Base-by-base conservation (phyloP, 208 protist species). In the Crithidia fasciculata region DNA sequence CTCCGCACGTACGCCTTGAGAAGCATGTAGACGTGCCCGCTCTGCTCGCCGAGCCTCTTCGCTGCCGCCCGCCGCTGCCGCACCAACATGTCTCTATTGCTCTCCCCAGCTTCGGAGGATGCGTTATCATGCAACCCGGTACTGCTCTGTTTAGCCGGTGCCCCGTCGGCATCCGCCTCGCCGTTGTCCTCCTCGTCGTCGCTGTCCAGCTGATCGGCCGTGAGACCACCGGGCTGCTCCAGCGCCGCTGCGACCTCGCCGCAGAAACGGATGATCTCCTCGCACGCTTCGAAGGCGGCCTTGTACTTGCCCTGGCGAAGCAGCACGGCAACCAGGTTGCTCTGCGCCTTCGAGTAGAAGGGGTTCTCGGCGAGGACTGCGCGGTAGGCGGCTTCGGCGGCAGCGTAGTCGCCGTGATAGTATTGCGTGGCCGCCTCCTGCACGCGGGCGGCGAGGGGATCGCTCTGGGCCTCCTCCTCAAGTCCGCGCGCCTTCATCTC, bases 1-100 rank as follows among this genome's bases (percentile, higher is more conserved):
- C 78, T 91, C 6, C 94, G 78, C 52, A 98, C 91, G 76, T 96
- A 98, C 3, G 94, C 92, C 80, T 98, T 98, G 16, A 98, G 82
- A 5, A 98, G 84, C 52, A 94, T 76, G 70, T 98, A 98, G 49
- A 98, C 92, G 69, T 96, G 92, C 9, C 80, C 81, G 75, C 89
- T 98, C 55, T 78, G 56, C 78, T 96, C 84, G 12, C 84, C 75
- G 4, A 96, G 77, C 66, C 83, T 84, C 66, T 82, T 77, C 16
- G 90, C 80, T 5, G 93, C 89, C 2, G 81, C 85, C 12, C 87
- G 82, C 15, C 88, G 85, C 78, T 90, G 73, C 36, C 60, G 62
- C 62, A 75, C 64, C 40, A 84, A 47, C 54, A 50, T 64, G 28
- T 84, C 82, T 16, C 57, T 80, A 53, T 76, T 71, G 69, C 62